Percentiles rank a stretch among this genome's conserved stretches.
Evolutionary conservation across 345 rosid genomes (phyloP).

Genomic region (Psidium friedrichsthalianum): DNA sequence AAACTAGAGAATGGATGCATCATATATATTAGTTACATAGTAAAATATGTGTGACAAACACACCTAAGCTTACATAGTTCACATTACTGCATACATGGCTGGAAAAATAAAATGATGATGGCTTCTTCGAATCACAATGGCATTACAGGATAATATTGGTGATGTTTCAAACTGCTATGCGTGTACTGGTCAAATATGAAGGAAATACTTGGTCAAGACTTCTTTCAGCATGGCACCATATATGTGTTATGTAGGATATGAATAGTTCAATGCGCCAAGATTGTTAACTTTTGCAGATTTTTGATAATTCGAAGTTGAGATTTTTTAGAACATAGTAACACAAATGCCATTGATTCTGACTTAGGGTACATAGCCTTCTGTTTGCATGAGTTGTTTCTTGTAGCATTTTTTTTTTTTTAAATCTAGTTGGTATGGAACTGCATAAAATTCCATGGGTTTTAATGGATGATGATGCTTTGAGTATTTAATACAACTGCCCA

Average conservation of each 20-base stretch:
- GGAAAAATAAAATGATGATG: background rate
- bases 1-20: constrained; percentile 4
- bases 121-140: background rate
- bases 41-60: background rate
- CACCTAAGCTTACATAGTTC: background rate
- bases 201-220: background rate
- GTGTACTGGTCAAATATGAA: background rate
- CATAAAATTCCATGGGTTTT: background rate
- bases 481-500: background rate
- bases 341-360: background rate
- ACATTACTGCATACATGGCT: background rate
- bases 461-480: background rate
- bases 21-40: background rate
- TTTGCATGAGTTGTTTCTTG: background rate
- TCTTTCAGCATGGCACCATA: background rate
- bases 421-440: background rate
- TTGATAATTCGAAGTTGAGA: background rate
- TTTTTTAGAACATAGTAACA: background rate
- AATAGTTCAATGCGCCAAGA: background rate
- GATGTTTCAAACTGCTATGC: background rate
- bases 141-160: background rate
- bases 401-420: background rate
- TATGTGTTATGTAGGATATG: background rate
- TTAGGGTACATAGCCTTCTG: background rate
- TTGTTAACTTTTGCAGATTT: background rate